These are phyloP conservation scores for Xylaria sp. DNA, from an alignment of 2,329 filamentous ascomycete species.

Conservation along the genomic window DNA sequence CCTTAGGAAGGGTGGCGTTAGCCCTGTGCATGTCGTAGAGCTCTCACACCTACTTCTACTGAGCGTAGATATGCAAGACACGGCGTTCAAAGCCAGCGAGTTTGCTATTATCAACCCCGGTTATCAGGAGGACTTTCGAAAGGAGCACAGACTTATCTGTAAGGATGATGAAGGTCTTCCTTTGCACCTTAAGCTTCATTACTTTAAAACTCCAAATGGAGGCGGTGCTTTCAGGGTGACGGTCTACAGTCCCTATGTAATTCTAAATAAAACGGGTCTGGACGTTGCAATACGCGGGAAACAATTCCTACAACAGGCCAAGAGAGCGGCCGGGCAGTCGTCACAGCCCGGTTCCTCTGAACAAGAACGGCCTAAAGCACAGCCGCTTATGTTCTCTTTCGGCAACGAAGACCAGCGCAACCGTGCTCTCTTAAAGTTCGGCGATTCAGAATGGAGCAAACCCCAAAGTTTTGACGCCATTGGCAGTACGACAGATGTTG, in stretches of 20 bases:
- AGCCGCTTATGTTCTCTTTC: slow-evolving; percentile 97
- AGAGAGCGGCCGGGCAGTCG: slow-evolving; percentile 83
- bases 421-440: slow-evolving; percentile 85
- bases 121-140: slow-evolving; percentile 85
- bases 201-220: slow-evolving; percentile 87
- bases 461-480: slow-evolving; percentile 98
- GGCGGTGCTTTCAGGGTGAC: slow-evolving; percentile 97
- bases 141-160: slow-evolving; percentile 80
- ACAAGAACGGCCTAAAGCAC: slow-evolving; percentile 72
- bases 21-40: slow-evolving; percentile 96
- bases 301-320: slow-evolving; percentile 84
- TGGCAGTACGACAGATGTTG: slow-evolving; percentile 88
- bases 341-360: slow-evolving; percentile 62
- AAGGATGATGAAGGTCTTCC: slow-evolving; percentile 86
- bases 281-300: slow-evolving; percentile 90
- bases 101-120: slow-evolving; percentile 97
- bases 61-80: slow-evolving; percentile 97
- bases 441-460: slow-evolving; percentile 94
- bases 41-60: slow-evolving; percentile 91
- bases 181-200: slow-evolving; percentile 86
- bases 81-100: slow-evolving; percentile 91
- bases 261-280: slow-evolving; percentile 94
- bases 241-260: slow-evolving; percentile 92
- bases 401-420: slow-evolving; percentile 90
- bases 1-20: slow-evolving; percentile 93